phyloP scores from a whole-genome alignment of 345 rosid genomes.

The Combretum micranthum region DNA sequence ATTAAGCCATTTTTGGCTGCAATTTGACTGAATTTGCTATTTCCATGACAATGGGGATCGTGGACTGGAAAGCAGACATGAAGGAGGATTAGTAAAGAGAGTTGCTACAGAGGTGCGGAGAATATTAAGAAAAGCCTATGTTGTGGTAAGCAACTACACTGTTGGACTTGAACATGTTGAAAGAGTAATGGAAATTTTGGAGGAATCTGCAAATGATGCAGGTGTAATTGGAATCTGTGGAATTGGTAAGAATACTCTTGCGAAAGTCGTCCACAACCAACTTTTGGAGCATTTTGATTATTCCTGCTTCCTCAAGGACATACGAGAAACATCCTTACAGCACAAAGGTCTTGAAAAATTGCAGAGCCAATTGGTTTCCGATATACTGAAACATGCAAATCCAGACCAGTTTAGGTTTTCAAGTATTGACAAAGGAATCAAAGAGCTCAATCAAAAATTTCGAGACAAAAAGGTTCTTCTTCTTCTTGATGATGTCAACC shows the following conservation, averaged over 20 bases:
- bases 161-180: constrained; percentile 4
- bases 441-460: background rate
- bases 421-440: background rate
- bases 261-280: background rate
- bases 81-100: too few species aligned
- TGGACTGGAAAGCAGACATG: too few species aligned
- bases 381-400: background rate
- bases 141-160: background rate
- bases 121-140: too few species aligned
- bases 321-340: background rate
- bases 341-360: constrained; percentile 2
- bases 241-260: constrained; percentile 5
- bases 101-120: too few species aligned
- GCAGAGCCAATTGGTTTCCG: background rate
- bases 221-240: background rate
- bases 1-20: too few species aligned
- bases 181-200: background rate
- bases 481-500: constrained; percentile 2
- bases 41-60: too few species aligned
- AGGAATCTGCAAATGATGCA: background rate
- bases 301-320: constrained; percentile 1
- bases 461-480: background rate
- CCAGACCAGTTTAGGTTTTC: background rate
- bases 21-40: too few species aligned
- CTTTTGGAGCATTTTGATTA: background rate